Evolutionary conservation across 129 eudicot genomes (phyloP), one percentile per base, ranked within the genome.

Genomic region (Pittosporum tobira): DNA sequence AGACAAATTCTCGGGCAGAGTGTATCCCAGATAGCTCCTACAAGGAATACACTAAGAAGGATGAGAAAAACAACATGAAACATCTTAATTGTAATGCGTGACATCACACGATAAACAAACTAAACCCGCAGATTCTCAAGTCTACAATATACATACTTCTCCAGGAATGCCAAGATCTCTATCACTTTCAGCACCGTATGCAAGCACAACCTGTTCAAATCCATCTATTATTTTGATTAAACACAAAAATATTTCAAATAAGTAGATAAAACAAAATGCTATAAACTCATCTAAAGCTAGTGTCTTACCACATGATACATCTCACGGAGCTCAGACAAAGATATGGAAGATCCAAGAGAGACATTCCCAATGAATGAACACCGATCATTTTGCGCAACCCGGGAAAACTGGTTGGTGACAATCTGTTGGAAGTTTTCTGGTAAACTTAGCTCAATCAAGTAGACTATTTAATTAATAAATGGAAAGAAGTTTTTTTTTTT

Each of bases 141-240:
- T 6, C 19, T 53, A 29, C 42, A 24, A 56, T 22, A 47, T 15
- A 26, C 73, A 55, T 70, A 87, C 99, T 78, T 93, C 99, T 70
- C 96, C 94, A 7, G 87, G 85, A 53, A 91, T 68, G 62, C 90
- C 88, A 64, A 91, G 79, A 79, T 63, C 67, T 74, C 91, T 70
- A 45, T 91, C 99, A 70, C 96, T 91, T 74, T 91, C 98, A 64
- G 98, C 95, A 48, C 98, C 98, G 76, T 91, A 91, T 31, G 98
- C 85, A 79, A 91, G 89, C 61, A 91, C 98, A 65, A 91, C 96
- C 98, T 91, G 73, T 28, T 50, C 55, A 45, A 65, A 42, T 40
- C 26, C 48, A 63, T 26, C 48, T 15, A 29, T 19, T 53, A 59
- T 51, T 28, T 38, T 22, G 20, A 57, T 48, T 56, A 70, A 49